Evolutionary conservation across 1,284 basidiomycete genomes (phyloP).

Genomic region (Fomitopsis palustris): DNA sequence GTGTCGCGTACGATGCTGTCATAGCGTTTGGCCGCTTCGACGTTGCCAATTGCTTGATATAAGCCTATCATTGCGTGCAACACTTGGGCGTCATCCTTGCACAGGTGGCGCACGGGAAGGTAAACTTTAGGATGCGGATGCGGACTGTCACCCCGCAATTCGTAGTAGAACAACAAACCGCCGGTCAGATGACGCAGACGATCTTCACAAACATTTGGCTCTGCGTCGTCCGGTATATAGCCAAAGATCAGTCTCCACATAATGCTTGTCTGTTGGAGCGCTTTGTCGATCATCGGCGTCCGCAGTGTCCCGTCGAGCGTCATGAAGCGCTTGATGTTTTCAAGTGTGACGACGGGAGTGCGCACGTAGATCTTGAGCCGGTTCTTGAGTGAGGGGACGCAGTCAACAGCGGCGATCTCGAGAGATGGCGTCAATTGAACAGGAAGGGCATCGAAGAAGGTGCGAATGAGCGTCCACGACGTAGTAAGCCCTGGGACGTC

Average conservation of each 20-base stretch:
- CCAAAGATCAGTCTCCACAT: constrained; percentile 1
- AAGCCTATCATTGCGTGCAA: not conserved
- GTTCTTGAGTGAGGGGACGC: not conserved
- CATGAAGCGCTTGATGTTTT: constrained; percentile 1
- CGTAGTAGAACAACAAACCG: constrained; percentile 5
- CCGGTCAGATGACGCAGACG: not conserved
- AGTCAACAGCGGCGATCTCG: constrained; percentile 3
- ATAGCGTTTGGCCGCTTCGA: not conserved
- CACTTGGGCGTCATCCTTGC: constrained; percentile 1
- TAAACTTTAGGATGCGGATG: constrained; percentile 1
- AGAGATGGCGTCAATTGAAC: not conserved
- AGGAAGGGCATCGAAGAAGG: not conserved
- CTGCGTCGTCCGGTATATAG: not conserved
- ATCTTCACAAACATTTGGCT: not conserved
- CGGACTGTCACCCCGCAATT: not conserved
- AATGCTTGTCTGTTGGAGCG: not conserved
- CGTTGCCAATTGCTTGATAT: not conserved
- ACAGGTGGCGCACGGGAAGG: constrained; percentile 3
- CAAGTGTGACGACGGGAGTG: not conserved
- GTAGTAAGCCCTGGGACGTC: not conserved
- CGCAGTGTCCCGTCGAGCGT: not conserved
- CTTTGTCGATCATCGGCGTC: not conserved
- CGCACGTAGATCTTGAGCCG: constrained; percentile 2
- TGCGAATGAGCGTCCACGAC: not conserved
- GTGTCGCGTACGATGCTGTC: not conserved